Evolutionary conservation across 495 filamentous ascomycete species (phyloP).

Genomic region (Aspergillus steynii): DNA sequence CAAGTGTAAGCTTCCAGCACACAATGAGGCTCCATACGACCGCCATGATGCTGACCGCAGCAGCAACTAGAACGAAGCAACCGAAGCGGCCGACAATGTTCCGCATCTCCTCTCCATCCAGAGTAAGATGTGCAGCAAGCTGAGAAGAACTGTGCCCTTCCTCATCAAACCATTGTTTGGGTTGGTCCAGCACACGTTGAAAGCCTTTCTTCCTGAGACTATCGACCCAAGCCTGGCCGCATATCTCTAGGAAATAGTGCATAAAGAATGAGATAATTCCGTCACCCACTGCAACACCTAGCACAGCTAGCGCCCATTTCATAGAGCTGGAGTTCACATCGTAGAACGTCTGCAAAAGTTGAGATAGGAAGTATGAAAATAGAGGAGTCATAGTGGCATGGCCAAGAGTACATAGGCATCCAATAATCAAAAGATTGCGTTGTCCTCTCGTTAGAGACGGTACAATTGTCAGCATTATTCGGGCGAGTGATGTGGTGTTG

Average conservation of each 20-base stretch:
- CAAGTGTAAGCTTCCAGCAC: slow-evolving; percentile 81
- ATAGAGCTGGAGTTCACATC: slow-evolving; percentile 39
- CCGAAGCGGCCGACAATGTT: slow-evolving; percentile 79
- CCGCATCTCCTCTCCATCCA: slow-evolving; percentile 85
- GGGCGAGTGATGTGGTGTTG: slow-evolving; percentile 38
- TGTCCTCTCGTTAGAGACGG: slow-evolving; percentile 56
- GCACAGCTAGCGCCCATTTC: slow-evolving; percentile 69
- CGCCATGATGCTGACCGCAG: slow-evolving; percentile 63
- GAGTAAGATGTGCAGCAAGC: slow-evolving; percentile 71
- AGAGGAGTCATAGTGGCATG: slow-evolving; percentile 71
- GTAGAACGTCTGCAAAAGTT: slow-evolving; percentile 72
- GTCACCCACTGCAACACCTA: slow-evolving; percentile 68
- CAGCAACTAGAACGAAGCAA: slow-evolving; percentile 63
- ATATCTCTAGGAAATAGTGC: slow-evolving; percentile 69
- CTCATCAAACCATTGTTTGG: slow-evolving; percentile 80
- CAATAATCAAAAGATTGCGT: slow-evolving; percentile 58
- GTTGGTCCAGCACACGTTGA: slow-evolving; percentile 72
- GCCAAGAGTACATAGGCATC: slow-evolving; percentile 58
- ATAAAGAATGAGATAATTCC: slow-evolving; percentile 61
- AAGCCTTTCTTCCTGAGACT: slow-evolving; percentile 67
- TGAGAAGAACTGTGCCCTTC: slow-evolving; percentile 61
- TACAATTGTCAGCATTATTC: slow-evolving; percentile 75
- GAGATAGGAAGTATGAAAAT: slow-evolving; percentile 77
- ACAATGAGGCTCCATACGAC: slow-evolving; percentile 72
- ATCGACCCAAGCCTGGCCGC: slow-evolving; percentile 80